Evolutionary conservation across 352 stramenopile genomes (phyloP), one percentile per base, ranked within the genome.

Genomic region (Ochromonadaceae sp.): DNA sequence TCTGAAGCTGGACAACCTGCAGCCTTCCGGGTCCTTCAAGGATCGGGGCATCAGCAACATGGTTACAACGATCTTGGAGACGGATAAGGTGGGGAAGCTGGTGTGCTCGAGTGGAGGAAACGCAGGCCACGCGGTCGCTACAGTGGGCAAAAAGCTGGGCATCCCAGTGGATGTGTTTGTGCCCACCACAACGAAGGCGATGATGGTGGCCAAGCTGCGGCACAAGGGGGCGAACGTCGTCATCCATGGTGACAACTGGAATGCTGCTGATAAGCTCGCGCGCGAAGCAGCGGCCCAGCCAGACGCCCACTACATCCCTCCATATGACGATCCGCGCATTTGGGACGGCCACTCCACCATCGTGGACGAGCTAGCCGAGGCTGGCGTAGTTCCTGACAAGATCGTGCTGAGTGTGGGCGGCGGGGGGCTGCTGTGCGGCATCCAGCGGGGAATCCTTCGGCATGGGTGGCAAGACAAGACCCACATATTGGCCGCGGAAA

Each of bases 1-100:
- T 65, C 62, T 88, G 1, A 91, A 91, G 76, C 42, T 91, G 15
- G 83, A 91, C 67, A 61, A 69, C 28, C 59, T 84, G 10, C 83
- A 90, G 70, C 58, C 70, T 4, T 83, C 78, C 17, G 83, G 83
- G 12, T 81, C 68, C 38, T 91, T 90, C 72, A 91, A 91, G 73
- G 70, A 87, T 46, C 70, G 83, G 15, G 82, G 81, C 22, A 88
- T 87, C 76, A 77, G 70, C 2, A 70, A 49, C 50, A 2, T 74
- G 72, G 1, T 72, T 81, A 5, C 41, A 72, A 39, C 17, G n/a
- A 26, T 61, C 7, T 4, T 48, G 4, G 48, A 58, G 25, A 4
- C 5, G 15, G 34, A 30, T 3, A 58, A 58, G 9, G 38, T 61
- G 7, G 12, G 17, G 5, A 61, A 61, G 34, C 31, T 61, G 4